Evolutionary conservation across 306 rosid species (phyloP), one percentile per base, ranked within the genome.

Genomic region (Albizia julibrissin): DNA sequence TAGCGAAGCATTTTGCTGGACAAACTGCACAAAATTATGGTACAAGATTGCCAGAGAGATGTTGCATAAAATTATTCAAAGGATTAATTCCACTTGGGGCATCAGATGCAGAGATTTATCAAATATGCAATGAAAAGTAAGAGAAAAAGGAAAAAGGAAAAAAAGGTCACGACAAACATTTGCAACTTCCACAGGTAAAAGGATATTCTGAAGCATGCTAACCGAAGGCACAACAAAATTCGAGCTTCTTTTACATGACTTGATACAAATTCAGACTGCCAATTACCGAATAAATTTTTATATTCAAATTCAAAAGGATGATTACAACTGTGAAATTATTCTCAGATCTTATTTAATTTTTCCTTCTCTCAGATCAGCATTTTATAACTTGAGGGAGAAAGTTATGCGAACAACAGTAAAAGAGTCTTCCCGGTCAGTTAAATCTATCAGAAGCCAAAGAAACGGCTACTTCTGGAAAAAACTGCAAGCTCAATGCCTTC

Each of bases 381-480:
- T 31, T 33, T 21, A 56, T n/a, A 75, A 56, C 52, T 49, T 56
- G 50, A 13, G 69, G 24, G 44, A 24, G 39, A 58, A 75, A 58
- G 49, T 14, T 47, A 61, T 16, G 44, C 3, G 33, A 26, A 58
- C 3, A 6, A 22, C 13, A 10, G 44, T 31, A 10, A 64, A 13
- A 37, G 3, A 65, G 40, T 34, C 33, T 37, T 26, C 31, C 58
- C 37, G 33, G 3, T 39, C 6, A 5, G 34, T 58, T 44, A 81
- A 66, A 74, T 22, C 49, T 31, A 75, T 8, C 26, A 74, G 59
- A 37, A 74, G 12, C 75, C 69, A 65, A 39, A 50, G 59, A 59
- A 59, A 74, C 21, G 58, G 22, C 68, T 50, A 26, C 68, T 52
- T 3, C 49, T 6, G 33, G 21, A 47, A 3, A 37, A 15, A 34